A percentile compares a stretch with the other conserved stretches of the same genome.
Evolutionary conservation across 352 stramenopile genomes (phyloP).

Genomic region (Pythium monospermum): DNA sequence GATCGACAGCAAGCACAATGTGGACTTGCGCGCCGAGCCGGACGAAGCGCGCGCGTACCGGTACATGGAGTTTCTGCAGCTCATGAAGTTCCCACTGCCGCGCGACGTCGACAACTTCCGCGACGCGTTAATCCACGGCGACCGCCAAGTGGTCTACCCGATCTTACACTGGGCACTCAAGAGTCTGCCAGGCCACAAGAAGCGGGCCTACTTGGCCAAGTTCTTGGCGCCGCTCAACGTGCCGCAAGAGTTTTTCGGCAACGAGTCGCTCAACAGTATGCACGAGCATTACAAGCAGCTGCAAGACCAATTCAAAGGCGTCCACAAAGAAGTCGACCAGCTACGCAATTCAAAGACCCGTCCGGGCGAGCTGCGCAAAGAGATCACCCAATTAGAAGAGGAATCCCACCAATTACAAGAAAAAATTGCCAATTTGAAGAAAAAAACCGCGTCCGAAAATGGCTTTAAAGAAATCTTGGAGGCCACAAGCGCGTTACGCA

Average conservation of each 20-base stretch:
- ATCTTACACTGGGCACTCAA: conserved; percentile 92
- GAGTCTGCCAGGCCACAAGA: conserved; percentile 84
- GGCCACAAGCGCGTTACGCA: conserved; percentile 86
- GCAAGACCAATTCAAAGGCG: conserved; percentile 89
- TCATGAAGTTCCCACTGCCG: conserved; percentile 91
- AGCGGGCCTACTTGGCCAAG: conserved; percentile 90
- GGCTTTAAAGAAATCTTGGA: conserved; percentile 89
- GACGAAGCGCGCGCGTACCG: conserved; percentile 73
- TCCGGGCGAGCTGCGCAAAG: conserved; percentile 79
- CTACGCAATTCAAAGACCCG: conserved; percentile 72
- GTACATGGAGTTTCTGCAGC: conserved; percentile 89
- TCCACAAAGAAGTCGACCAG: conserved; percentile 89
- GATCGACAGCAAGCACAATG: conserved; percentile 82
- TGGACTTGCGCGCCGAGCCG: conserved; percentile 80
- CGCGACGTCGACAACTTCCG: conserved; percentile 69
- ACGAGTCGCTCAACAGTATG: conserved; percentile 77
- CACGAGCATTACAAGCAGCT: conserved; percentile 91
- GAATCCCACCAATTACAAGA: conserved; percentile 88
- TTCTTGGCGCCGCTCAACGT: conserved; percentile 92
- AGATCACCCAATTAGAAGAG: conserved; percentile 91
- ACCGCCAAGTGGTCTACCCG: conserved; percentile 87
- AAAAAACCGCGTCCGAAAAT: conserved; percentile 73
- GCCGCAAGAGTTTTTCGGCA: conserved; percentile 90
- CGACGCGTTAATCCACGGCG: conserved; percentile 71
- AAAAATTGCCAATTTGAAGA: conserved; percentile 89